phyloP scores from a whole-genome alignment of 1,284 basidiomycete species.

The Naganishia liquefaciens region DNA sequence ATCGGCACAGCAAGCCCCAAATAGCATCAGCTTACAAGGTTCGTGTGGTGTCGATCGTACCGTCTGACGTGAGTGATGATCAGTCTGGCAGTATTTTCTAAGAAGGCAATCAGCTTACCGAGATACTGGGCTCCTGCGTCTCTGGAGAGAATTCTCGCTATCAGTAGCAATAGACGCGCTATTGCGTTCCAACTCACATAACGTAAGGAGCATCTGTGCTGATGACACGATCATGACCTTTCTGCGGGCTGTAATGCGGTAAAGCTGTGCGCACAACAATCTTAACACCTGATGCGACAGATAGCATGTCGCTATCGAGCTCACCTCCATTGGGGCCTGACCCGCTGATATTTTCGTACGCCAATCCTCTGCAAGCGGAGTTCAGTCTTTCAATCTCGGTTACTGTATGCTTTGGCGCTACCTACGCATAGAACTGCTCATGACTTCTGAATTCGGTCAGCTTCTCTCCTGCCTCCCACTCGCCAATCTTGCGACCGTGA shows the following conservation, averaged over 20 bases:
- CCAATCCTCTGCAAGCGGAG: conserved; percentile 63
- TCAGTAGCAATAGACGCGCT: conserved; percentile 11
- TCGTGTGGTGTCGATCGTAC: conserved; percentile 90
- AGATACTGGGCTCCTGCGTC: conserved; percentile 85
- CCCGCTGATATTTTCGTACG: conserved; percentile 92
- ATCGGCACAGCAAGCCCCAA: background rate
- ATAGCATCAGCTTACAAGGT: conserved; percentile 55
- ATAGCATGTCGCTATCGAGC: conserved; percentile 12
- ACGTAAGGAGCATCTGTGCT: conserved; percentile 79
- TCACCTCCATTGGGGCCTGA: conserved; percentile 73
- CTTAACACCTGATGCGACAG: background rate
- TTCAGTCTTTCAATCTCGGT: background rate
- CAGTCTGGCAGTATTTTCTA: background rate
- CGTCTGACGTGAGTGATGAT: conserved; percentile 61
- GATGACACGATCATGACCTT: conserved; percentile 70
- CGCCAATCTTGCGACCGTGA: conserved; percentile 74
- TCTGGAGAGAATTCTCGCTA: conserved; percentile 54
- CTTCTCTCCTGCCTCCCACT: conserved; percentile 85
- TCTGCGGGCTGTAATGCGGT: conserved; percentile 86
- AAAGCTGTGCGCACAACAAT: conserved; percentile 59
- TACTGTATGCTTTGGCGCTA: background rate
- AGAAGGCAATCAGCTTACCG: conserved; percentile 32
- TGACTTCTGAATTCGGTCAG: conserved; percentile 75
- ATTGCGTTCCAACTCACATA: conserved; percentile 62
- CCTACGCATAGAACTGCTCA: conserved; percentile 69